A percentile compares a stretch with the other conserved stretches of the same genome.
These are phyloP conservation scores for Zostera marina DNA, from an alignment of 116 monocot species.

Conservation along the genomic window DNA sequence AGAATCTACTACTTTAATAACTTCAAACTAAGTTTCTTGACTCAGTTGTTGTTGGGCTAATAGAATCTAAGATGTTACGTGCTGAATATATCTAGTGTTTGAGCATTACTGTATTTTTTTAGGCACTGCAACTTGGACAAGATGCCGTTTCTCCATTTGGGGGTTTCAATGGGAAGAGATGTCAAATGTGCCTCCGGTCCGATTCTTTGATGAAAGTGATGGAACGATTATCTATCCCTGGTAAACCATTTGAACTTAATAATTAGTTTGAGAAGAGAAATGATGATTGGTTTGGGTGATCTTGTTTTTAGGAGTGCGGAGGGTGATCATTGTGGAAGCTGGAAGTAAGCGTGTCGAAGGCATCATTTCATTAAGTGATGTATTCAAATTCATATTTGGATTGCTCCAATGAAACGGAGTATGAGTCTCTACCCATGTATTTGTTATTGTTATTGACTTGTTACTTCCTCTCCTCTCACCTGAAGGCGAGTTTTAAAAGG, in stretches of 20 bases:
- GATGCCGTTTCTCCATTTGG: slow-evolving; percentile 40
- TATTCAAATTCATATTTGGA: slow-evolving; percentile 59
- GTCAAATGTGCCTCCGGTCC: slow-evolving; percentile 68
- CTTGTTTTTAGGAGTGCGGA: slow-evolving; percentile 45
- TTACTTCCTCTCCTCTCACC: no score
- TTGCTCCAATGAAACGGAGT: background rate
- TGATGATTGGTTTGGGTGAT: background rate
- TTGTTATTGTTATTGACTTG: background rate
- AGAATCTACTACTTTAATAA: no score
- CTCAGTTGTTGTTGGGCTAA: no score
- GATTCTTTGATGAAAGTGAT: slow-evolving; percentile 65
- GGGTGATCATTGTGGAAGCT: slow-evolving; percentile 64
- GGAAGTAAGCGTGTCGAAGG: slow-evolving; percentile 83
- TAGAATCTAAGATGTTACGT: no score
- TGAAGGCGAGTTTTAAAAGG: background rate
- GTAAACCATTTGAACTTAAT: slow-evolving; percentile 11
- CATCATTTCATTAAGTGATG: slow-evolving; percentile 66
- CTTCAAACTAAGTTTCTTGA: no score
- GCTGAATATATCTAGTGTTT: no score
- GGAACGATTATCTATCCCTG: slow-evolving; percentile 58
- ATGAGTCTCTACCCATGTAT: background rate
- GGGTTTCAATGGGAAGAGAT: slow-evolving; percentile 47
- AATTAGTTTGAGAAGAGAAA: background rate
- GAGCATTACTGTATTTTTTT: background rate
- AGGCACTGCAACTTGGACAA: slow-evolving; percentile 74